phyloP scores from a whole-genome alignment of 2,329 filamentous ascomycete species.

The Fusarium kyushuense region DNA sequence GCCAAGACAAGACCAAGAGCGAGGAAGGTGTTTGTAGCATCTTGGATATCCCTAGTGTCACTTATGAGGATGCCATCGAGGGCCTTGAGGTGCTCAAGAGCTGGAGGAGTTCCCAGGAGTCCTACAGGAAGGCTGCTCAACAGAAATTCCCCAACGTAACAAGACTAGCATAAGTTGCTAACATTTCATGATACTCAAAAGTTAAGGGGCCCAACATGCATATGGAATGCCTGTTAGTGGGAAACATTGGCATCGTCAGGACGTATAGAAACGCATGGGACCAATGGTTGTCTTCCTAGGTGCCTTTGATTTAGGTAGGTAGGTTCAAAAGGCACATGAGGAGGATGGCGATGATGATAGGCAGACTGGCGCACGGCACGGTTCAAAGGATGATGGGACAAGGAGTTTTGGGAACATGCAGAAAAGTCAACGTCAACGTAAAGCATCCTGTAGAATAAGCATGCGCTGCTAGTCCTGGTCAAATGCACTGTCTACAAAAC shows the following conservation, averaged over 20 bases:
- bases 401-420: conserved; percentile 46
- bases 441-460: conserved; percentile 43
- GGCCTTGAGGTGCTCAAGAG: conserved; percentile 58
- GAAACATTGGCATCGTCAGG: conserved; percentile 12
- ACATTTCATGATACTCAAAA: conserved; percentile 13
- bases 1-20: conserved; percentile 65
- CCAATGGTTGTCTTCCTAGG: conserved; percentile 15
- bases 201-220: conserved; percentile 5
- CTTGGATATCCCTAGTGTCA: conserved; percentile 63
- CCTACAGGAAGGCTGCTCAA: conserved; percentile 62
- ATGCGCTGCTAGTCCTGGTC: conserved; percentile 28
- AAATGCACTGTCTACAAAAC: conserved; percentile 14
- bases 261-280: conserved; percentile 26
- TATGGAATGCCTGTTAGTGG: conserved; percentile 7
- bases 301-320: conserved; percentile 8
- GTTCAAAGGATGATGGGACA: conserved; percentile 23
- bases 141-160: conserved; percentile 65
- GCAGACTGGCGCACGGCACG: conserved; percentile 40
- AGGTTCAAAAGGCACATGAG: conserved; percentile 9
- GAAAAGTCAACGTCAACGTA: conserved; percentile 40
- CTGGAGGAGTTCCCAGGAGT: conserved; percentile 64
- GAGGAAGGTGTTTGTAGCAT: conserved; percentile 74
- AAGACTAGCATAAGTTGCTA: conserved; percentile 54
- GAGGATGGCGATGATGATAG: conserved; percentile 29
- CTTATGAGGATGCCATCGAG: conserved; percentile 67